A percentile compares a stretch with the other conserved stretches of the same genome.
phyloP scores from a whole-genome alignment of 2,329 filamentous ascomycete species.

The Penicillium sp. region DNA sequence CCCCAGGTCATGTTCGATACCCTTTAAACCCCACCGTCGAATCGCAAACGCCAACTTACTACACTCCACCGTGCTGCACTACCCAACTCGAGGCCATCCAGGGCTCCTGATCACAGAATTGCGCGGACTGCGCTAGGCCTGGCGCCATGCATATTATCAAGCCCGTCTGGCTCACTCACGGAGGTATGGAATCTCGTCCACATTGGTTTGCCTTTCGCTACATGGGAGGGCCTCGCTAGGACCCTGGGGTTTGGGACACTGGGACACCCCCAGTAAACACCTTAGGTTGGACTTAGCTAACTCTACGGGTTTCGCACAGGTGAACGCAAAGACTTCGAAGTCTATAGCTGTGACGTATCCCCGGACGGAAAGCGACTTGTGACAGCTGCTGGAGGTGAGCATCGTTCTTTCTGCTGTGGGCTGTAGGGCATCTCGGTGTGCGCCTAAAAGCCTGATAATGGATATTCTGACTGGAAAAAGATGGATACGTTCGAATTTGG shows the following conservation, averaged over 20 bases:
- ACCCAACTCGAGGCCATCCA: background rate
- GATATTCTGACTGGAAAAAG: slow-evolving; percentile 45
- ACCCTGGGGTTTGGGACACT: background rate
- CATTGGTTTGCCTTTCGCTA: slow-evolving; percentile 2
- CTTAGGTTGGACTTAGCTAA: slow-evolving; percentile 16
- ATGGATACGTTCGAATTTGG: slow-evolving; percentile 97
- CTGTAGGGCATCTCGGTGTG: background rate
- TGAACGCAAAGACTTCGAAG: slow-evolving; percentile 97
- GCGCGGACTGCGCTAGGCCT: slow-evolving; percentile 4
- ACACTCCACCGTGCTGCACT: slow-evolving; percentile 1
- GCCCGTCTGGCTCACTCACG: slow-evolving; percentile 93
- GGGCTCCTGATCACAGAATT: background rate
- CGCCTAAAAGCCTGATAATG: slow-evolving; percentile 1
- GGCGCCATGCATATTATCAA: slow-evolving; percentile 79
- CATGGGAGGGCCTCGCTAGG: background rate
- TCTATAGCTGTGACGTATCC: slow-evolving; percentile 97
- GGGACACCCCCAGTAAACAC: background rate
- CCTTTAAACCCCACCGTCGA: slow-evolving; percentile 5
- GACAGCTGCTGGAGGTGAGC: slow-evolving; percentile 85
- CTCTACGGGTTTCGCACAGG: slow-evolving; percentile 50
- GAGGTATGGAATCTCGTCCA: slow-evolving; percentile 56
- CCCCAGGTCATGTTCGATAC: slow-evolving; percentile 33
- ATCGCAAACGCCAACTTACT: no score
- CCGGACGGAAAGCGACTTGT: slow-evolving; percentile 89
- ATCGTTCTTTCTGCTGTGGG: slow-evolving; percentile 1